Conservation (phyloP, 495 filamentous ascomycete species). For the Pyrenula massariospora region DNA sequence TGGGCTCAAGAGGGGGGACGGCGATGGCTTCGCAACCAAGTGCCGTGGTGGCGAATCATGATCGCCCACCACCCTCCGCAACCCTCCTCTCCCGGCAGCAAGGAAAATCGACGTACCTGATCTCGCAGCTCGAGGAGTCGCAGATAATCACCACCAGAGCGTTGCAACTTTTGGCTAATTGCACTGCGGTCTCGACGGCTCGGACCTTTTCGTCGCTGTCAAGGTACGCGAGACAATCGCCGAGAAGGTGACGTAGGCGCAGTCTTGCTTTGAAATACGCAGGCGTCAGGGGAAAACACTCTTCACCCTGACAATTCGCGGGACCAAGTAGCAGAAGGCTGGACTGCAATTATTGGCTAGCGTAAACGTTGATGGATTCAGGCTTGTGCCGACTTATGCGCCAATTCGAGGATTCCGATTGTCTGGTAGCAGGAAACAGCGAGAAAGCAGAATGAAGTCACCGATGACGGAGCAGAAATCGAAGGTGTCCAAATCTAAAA, state of each 20-base stretch:
- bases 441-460: conserved; percentile 1
- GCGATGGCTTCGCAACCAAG: neutral
- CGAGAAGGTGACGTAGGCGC: neutral
- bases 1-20: neutral
- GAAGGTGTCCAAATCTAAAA: neutral
- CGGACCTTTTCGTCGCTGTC: neutral
- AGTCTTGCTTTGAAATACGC: neutral
- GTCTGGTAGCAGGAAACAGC: neutral
- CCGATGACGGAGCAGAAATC: neutral
- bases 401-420: neutral
- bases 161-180: too few relatives aligned
- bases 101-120: neutral
- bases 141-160: too few relatives aligned
- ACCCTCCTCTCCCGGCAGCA: neutral
- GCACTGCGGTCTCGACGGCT: too few relatives aligned
- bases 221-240: neutral
- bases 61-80: neutral
- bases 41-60: neutral
- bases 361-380: too few relatives aligned
- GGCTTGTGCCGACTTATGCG: neutral
- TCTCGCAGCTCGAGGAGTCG: neutral
- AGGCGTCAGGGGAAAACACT: neutral
- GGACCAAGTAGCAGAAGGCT: too few relatives aligned
- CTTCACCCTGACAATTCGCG: too few relatives aligned
- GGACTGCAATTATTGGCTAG: too few relatives aligned